These are phyloP conservation scores for Rubroboletus satanas DNA, from an alignment of 768 basidiomycete genomes.

Conservation along the genomic window DNA sequence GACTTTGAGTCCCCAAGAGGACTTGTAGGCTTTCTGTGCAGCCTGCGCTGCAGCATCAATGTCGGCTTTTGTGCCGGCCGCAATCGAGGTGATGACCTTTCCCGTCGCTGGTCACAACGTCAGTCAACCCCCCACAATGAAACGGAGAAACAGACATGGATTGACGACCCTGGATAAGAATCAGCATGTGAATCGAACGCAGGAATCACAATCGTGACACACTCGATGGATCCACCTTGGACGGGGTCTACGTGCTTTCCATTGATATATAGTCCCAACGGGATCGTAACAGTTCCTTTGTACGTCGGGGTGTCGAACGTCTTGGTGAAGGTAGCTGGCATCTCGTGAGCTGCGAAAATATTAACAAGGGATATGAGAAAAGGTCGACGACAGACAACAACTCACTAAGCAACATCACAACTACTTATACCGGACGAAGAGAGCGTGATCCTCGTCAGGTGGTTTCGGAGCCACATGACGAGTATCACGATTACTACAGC, in stretches of 20 bases:
- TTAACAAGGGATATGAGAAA: not conserved
- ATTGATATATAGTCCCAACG: conserved; percentile 69
- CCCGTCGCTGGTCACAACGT: conserved; percentile 21
- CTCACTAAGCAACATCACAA: not conserved
- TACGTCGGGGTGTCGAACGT: conserved; percentile 51
- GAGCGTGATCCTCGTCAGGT: not conserved
- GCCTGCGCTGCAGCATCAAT: conserved; percentile 6
- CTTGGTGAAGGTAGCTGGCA: conserved; percentile 41
- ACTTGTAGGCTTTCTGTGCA: conserved; percentile 2
- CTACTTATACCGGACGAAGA: conserved; percentile 3
- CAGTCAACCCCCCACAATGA: not conserved
- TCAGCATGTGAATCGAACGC: not conserved
- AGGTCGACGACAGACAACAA: not conserved
- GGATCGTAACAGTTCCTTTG: conserved; percentile 53
- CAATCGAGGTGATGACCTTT: conserved; percentile 8
- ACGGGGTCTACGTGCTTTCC: conserved; percentile 48
- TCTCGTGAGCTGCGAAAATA: conserved; percentile 8
- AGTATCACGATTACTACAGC: too few relatives aligned
- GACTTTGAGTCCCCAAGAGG: conserved; percentile 9
- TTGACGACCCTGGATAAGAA: conserved; percentile 46
- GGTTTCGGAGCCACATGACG: not conserved
- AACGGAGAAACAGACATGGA: conserved; percentile 36
- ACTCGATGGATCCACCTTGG: conserved; percentile 59
- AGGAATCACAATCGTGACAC: conserved; percentile 20
- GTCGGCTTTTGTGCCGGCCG: conserved; percentile 7